A percentile compares a stretch with the other conserved stretches of the same genome.
Evolutionary conservation across 202 grass and related monocot species (phyloP).

Genomic region (Saccharum hybrid): DNA sequence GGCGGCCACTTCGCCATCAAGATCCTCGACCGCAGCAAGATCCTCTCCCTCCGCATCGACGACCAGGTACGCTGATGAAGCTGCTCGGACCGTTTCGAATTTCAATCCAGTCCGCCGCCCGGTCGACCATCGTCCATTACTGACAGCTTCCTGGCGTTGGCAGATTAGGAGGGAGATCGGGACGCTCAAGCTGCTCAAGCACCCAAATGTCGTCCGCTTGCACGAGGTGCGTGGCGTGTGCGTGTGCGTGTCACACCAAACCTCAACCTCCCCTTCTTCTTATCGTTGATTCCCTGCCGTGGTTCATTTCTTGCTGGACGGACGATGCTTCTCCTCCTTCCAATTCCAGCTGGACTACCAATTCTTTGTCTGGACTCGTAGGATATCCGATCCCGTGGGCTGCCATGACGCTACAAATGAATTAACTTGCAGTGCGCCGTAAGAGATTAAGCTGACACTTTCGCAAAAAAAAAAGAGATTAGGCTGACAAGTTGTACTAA

Average conservation of each 20-base stretch:
- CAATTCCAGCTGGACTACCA: not conserved
- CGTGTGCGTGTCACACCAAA: not conserved
- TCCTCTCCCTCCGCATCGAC: conserved; percentile 63
- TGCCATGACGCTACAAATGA: too few species aligned
- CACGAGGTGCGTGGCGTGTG: conserved; percentile 60
- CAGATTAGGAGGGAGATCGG: conserved; percentile 86
- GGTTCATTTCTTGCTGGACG: not conserved
- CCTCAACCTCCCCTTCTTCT: too few species aligned
- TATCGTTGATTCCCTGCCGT: not conserved
- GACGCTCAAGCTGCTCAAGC: conserved; percentile 79
- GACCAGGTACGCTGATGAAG: conserved; percentile 60
- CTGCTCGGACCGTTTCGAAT: too few species aligned
- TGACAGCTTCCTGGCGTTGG: not conserved
- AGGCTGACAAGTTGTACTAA: not conserved
- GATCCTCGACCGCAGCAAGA: conserved; percentile 82
- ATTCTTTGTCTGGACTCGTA: not conserved
- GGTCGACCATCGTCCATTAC: too few species aligned
- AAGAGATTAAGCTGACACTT: too few species aligned
- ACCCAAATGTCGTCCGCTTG: conserved; percentile 88
- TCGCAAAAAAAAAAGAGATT: too few species aligned
- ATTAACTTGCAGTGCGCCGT: not conserved
- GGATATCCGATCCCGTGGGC: not conserved
- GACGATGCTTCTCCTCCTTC: too few species aligned
- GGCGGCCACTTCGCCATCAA: conserved; percentile 73
- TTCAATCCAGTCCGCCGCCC: too few species aligned